Base-by-base conservation (phyloP, 305 asterid genomes). In the Plantago coronopus region DNA sequence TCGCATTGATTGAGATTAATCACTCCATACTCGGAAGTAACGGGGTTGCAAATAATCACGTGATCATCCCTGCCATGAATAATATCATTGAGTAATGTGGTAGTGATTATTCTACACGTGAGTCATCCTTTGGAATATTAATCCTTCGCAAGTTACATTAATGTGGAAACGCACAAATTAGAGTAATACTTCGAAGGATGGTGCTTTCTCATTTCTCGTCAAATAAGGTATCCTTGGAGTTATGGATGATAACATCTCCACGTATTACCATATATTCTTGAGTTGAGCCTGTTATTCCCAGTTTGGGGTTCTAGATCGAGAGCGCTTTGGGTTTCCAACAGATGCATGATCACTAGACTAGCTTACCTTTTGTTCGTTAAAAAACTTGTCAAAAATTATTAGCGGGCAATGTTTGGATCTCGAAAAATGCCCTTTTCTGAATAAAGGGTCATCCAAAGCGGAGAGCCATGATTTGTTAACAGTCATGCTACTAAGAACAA, bases 391-490 rank as follows among this genome's bases (percentile, higher is more conserved):
- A 20, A 27, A 54, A 29, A 54, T 31, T 45, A 54, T 4, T 14
- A 54, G 31, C 6, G 60, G 60, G 19, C 60, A 27, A 29, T 0
- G 20, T 2, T 29, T n/a, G 60, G 60, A 27, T 17, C 42, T 27
- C 1, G 16, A 29, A 54, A 54, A n/a, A 31, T 27, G 60, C 3
- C 31, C 16, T 16, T 7, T 3, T 54, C 13, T 17, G 17, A 27
- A 54, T 23, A 54, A 27, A 29, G 44, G 42, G 60, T 16, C 17
- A 23, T 29, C 7, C n/a, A 54, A 17, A 17, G 11, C 11, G 15
- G 45, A 31, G 20, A 4, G 15, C 60, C 60, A 54, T 54, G 45
- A 14, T 31, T 54, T 54, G 4, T 37, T 7, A n/a, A 54, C 60
- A 8, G 22, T 2, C 60, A 15, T 54, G 60, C 60, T 25, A 14